phyloP scores from a whole-genome alignment of 495 filamentous ascomycete genomes.

The Penicillium fimorum region DNA sequence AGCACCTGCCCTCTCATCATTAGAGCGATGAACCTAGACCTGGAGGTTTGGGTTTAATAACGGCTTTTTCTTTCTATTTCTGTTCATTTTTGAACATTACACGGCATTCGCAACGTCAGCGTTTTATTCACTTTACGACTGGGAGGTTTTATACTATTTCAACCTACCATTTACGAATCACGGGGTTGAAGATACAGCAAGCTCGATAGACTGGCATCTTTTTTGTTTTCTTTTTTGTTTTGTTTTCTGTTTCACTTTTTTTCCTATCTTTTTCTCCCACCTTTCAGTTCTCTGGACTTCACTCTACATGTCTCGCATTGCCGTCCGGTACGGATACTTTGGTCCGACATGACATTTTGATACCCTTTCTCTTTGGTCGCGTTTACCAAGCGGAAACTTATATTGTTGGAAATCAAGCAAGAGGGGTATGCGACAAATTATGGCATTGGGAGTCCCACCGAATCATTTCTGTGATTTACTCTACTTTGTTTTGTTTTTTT shows the following conservation, averaged over 20 bases:
- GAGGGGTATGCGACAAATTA: conserved; percentile 9
- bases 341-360: conserved; percentile 30
- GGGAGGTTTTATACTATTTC: conserved; percentile 14
- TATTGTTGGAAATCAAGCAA: conserved; percentile 15
- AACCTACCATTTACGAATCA: conserved; percentile 24
- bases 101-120: conserved; percentile 27
- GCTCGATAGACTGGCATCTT: conserved; percentile 32
- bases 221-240: conserved; percentile 15
- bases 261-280: conserved; percentile 10
- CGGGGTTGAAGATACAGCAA: conserved; percentile 23
- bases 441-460: conserved; percentile 11
- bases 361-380: conserved; percentile 28
- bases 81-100: conserved; percentile 12
- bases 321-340: conserved; percentile 14
- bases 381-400: conserved; percentile 18
- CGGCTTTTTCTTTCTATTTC: conserved; percentile 19
- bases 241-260: conserved; percentile 10
- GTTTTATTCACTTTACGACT: conserved; percentile 27
- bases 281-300: conserved; percentile 13
- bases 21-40: conserved; percentile 12
- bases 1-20: conserved; percentile 35
- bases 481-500: conserved; percentile 2
- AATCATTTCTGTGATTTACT: neutral
- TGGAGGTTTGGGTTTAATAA: conserved; percentile 10
- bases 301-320: conserved; percentile 12